Conservation (phyloP, 768 basidiomycete species). For the Kwoniella mangroviensis region DNA sequence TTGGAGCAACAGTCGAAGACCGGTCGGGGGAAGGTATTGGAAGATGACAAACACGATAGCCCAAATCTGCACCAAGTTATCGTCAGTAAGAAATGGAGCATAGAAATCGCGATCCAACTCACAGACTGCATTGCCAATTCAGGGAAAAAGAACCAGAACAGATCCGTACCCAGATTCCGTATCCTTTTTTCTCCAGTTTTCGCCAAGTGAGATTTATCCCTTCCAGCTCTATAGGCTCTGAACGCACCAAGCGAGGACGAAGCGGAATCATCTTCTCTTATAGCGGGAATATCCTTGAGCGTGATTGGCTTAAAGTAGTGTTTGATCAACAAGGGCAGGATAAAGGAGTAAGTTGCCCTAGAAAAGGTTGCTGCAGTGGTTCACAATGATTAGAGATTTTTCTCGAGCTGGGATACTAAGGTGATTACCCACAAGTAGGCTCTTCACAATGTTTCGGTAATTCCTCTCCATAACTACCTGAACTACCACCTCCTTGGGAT, state of each 20-base stretch:
- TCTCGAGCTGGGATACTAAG: background rate
- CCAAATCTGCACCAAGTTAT: slow-evolving; percentile 38
- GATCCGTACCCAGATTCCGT: slow-evolving; percentile 39
- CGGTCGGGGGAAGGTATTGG: slow-evolving; percentile 58
- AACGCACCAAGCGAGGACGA: slow-evolving; percentile 45
- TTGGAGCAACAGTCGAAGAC: slow-evolving; percentile 57
- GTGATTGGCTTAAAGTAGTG: slow-evolving; percentile 46
- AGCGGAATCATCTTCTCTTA: slow-evolving; percentile 53
- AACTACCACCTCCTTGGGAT: slow-evolving; percentile 46
- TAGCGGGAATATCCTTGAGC: slow-evolving; percentile 49
- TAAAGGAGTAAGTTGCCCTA: slow-evolving; percentile 47
- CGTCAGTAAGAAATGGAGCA: background rate
- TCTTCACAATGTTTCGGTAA: slow-evolving; percentile 46
- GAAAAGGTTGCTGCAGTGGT: slow-evolving; percentile 43
- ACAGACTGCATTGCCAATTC: slow-evolving; percentile 43
- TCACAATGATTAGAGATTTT: background rate
- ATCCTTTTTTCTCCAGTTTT: slow-evolving; percentile 39
- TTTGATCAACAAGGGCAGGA: slow-evolving; percentile 51
- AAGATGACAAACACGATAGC: slow-evolving; percentile 52
- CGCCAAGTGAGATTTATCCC: slow-evolving; percentile 31
- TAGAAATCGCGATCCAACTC: slow-evolving; percentile 15
- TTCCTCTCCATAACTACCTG: slow-evolving; percentile 38
- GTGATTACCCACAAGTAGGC: slow-evolving; percentile 41
- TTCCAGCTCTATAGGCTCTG: slow-evolving; percentile 38
- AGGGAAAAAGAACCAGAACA: slow-evolving; percentile 46